These are phyloP conservation scores for Monilinia aucupariae DNA, from an alignment of 2,329 filamentous ascomycete genomes.

Conservation along the genomic window DNA sequence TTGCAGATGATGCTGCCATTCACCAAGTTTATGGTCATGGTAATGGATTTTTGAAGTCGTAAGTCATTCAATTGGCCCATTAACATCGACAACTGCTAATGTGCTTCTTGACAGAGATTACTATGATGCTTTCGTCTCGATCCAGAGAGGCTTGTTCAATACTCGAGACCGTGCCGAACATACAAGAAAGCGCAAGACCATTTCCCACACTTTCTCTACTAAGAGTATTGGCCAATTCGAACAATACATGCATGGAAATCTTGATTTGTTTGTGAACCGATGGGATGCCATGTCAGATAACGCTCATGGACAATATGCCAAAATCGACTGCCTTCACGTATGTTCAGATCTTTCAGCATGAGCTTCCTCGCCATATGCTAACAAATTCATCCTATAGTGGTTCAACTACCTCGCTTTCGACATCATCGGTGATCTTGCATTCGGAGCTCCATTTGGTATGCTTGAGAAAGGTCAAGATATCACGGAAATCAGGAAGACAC, in stretches of 20 bases:
- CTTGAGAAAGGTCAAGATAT: conserved; percentile 70
- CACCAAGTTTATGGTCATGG: conserved; percentile 72
- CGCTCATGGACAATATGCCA: conserved; percentile 45
- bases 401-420: conserved; percentile 62
- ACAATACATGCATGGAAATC: conserved; percentile 78
- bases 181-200: conserved; percentile 80
- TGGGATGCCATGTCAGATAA: conserved; percentile 58
- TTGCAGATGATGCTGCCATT: conserved; percentile 77
- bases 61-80: conserved; percentile 19
- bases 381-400: conserved; percentile 44
- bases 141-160: conserved; percentile 81
- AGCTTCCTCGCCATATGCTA: background rate
- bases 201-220: conserved; percentile 79
- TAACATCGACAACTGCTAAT: background rate
- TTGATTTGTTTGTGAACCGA: conserved; percentile 65
- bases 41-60: conserved; percentile 69
- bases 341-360: background rate
- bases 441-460: conserved; percentile 79
- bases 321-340: conserved; percentile 62
- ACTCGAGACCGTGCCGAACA: conserved; percentile 77
- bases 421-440: conserved; percentile 56
- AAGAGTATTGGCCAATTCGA: conserved; percentile 81
- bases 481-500: conserved; percentile 62
- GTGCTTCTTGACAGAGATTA: conserved; percentile 57
- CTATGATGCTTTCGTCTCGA: conserved; percentile 88